phyloP scores from a whole-genome alignment of 805 yeast genomes.

The Saccharomycopsis malanga region DNA sequence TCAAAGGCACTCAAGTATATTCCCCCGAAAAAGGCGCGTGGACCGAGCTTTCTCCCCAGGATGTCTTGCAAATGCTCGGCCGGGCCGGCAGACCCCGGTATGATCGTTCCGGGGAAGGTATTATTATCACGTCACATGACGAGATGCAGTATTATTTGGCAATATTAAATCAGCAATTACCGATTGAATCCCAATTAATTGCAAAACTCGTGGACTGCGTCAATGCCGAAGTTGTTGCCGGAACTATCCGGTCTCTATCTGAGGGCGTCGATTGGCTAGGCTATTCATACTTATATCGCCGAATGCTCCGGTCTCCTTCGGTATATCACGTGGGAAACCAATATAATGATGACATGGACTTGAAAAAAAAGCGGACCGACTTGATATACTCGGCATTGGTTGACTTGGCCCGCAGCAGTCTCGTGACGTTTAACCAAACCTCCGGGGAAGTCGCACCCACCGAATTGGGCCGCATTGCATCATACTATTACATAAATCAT shows the following conservation, averaged over 20 bases:
- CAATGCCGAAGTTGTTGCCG: slow-evolving; percentile 82
- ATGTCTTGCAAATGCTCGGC: slow-evolving; percentile 94
- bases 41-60: slow-evolving; percentile 92
- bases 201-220: slow-evolving; percentile 61
- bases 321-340: slow-evolving; percentile 71
- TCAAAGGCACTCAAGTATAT: slow-evolving; percentile 89
- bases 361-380: slow-evolving; percentile 53
- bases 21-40: slow-evolving; percentile 86
- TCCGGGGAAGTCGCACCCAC: slow-evolving; percentile 48
- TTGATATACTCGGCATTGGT: slow-evolving; percentile 71
- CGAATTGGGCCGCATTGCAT: slow-evolving; percentile 76
- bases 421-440: slow-evolving; percentile 50
- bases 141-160: slow-evolving; percentile 87
- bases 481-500: slow-evolving; percentile 77
- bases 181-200: slow-evolving; percentile 85
- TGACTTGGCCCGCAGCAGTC: slow-evolving; percentile 46
- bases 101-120: slow-evolving; percentile 89
- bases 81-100: slow-evolving; percentile 96
- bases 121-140: slow-evolving; percentile 79
- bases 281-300: slow-evolving; percentile 66
- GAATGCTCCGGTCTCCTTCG: slow-evolving; percentile 69
- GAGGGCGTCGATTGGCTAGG: slow-evolving; percentile 81
- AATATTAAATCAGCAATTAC: slow-evolving; percentile 81
- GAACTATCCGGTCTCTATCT: slow-evolving; percentile 48
- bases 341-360: slow-evolving; percentile 42